phyloP scores from a whole-genome alignment of 805 yeast species.

The Candida xiaguanensis region DNA sequence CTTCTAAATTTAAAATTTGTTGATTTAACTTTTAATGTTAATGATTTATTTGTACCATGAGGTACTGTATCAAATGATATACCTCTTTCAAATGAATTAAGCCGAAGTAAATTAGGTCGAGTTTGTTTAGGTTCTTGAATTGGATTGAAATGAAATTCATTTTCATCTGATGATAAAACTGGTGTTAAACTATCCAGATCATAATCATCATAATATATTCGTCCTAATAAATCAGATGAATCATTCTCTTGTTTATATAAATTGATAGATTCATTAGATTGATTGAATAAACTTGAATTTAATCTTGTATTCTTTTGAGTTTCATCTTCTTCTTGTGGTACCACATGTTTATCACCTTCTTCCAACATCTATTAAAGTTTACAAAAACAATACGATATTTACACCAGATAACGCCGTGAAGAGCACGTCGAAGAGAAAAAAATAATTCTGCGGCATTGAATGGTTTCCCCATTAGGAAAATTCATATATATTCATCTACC shows the following conservation, averaged over 20 bases:
- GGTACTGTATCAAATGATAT: slow-evolving; percentile 38
- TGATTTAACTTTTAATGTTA: slow-evolving; percentile 39
- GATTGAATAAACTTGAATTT: slow-evolving; percentile 37
- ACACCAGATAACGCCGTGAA: slow-evolving; percentile 1
- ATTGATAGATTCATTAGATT: slow-evolving; percentile 35
- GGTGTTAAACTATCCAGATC: slow-evolving; percentile 22
- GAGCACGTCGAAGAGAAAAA: neutral
- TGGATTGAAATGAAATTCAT: slow-evolving; percentile 9
- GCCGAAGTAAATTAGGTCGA: slow-evolving; percentile 13
- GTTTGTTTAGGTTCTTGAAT: slow-evolving; percentile 11
- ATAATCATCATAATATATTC: slow-evolving; percentile 41
- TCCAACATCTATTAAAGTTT: too few relatives aligned
- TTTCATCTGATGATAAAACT: slow-evolving; percentile 14
- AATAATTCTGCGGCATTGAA: neutral
- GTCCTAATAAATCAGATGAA: slow-evolving; percentile 37
- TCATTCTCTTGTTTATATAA: slow-evolving; percentile 34
- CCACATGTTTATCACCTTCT: slow-evolving; percentile 7
- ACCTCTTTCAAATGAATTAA: slow-evolving; percentile 32
- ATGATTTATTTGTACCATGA: slow-evolving; percentile 28
- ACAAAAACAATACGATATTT: too few relatives aligned
- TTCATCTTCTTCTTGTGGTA: slow-evolving; percentile 21
- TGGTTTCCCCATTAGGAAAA: neutral
- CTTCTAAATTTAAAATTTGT: slow-evolving; percentile 42
- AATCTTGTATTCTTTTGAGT: slow-evolving; percentile 35
- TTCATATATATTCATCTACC: slow-evolving; percentile 4